Base-by-base conservation (phyloP, 2,329 filamentous ascomycete species). In the Cytospora mali region DNA sequence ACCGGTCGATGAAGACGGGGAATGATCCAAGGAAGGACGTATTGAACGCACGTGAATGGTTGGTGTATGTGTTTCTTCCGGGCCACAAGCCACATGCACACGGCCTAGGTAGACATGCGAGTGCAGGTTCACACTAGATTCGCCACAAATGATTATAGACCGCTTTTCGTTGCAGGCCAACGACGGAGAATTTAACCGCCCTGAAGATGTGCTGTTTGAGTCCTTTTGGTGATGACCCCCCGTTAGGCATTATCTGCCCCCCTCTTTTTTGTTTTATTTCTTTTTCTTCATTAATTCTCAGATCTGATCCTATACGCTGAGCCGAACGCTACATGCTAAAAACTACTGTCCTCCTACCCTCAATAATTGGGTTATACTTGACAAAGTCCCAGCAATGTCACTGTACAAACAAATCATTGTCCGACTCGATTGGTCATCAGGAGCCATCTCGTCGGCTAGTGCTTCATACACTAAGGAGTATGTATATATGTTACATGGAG, bases 1-100 rank as follows among this genome's bases (percentile, higher is more conserved):
- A 27, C 69, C 69, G 68, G 68, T 64, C 5, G 70, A 71, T 39
- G 69, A 66, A 28, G 69, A 58, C 28, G 66, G 62, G 50, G 66
- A 62, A 50, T 69, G 63, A 46, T 6, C n/a, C n/a, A n/a, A n/a
- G n/a, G n/a, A n/a, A n/a, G n/a, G n/a, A n/a, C n/a, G n/a, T n/a
- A n/a, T n/a, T n/a, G n/a, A n/a, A n/a, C n/a, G n/a, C n/a, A n/a
- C n/a, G n/a, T n/a, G n/a, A n/a, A n/a, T n/a, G n/a, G n/a, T n/a
- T n/a, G n/a, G n/a, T n/a, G n/a, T n/a, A n/a, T n/a, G n/a, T n/a
- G n/a, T n/a, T n/a, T n/a, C n/a, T 10, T 31, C 7, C 10, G 33
- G 16, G 2, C 33, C 13, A 35, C 13, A 35, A 13, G 42, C 13
- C 10, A 13, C 11, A 6, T 46, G 9, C 21, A 46, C 13, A 16